Evolutionary conservation across 192 early-diverging fungal species (phyloP), one percentile per base, ranked within the genome.

Genomic region (Podila horticola): DNA sequence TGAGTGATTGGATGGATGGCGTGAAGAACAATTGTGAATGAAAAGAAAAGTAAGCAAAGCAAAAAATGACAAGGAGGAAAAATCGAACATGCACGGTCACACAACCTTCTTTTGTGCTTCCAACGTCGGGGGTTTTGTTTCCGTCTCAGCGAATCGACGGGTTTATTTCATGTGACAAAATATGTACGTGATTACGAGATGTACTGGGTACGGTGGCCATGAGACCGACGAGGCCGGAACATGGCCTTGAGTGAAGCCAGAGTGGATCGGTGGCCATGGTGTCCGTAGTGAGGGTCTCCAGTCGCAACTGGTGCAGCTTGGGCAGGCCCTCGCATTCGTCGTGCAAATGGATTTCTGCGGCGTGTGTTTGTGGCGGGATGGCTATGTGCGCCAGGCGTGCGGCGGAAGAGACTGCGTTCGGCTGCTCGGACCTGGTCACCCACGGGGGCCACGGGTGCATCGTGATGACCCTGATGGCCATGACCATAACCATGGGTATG

Each of bases 201-300:
- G 36, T 38, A 38, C 1, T 38, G 36, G 8, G 8, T 38, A 13
- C 15, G 22, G 24, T 26, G 52, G 7, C n/a, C 22, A 55, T n/a
- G 20, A 22, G 52, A n/a, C n/a, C 22, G n/a, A 55, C 52, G 52
- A 9, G 52, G 52, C 24, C 52, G 20, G 52, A 55, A 55, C 52
- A 55, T 55, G 20, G 52, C 52, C 52, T 55, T 55, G 52, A 55
- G 52, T 5, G 52, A 55, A 24, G 52, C 52, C 52, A 55, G 24
- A 26, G 52, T 1, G 1, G 52, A 55, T n/a, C 52, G 2, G 22
- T 26, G 52, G 24, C n/a, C 20, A 22, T 26, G 52, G 22, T 26
- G 52, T 4, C 41, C 41, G 41, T 45, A 13, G 24, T 55, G 52
- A 52, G n/a, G 20, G 22, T 22, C 52, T 24, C 13, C n/a, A 26